Conservation (phyloP, 2,329 filamentous ascomycete species). For the Arachnopeziza araneosa region DNA sequence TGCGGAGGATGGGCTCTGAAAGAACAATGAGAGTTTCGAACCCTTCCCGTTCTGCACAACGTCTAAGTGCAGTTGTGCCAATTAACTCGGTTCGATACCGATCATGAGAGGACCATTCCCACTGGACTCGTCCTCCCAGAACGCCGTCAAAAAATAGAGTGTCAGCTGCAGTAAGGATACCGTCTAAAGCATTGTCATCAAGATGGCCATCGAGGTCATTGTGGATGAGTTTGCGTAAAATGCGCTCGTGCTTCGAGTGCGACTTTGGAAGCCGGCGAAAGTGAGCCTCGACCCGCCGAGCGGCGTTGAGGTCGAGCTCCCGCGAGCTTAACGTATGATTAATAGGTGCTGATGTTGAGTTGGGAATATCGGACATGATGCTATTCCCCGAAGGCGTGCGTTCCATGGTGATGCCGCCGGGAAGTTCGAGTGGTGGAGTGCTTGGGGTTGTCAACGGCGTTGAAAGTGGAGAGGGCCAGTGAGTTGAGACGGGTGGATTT, state of each 20-base stretch:
- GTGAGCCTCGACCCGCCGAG: slow-evolving; percentile 17
- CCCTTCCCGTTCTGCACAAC: slow-evolving; percentile 35
- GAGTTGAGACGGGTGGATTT: background rate
- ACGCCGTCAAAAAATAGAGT: slow-evolving; percentile 56
- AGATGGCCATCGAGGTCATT: slow-evolving; percentile 45
- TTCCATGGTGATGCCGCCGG: slow-evolving; percentile 25
- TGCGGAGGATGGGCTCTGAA: slow-evolving; percentile 51
- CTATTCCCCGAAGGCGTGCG: slow-evolving; percentile 28
- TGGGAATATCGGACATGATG: slow-evolving; percentile 25
- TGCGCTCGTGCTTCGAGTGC: slow-evolving; percentile 34
- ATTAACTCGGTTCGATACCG: slow-evolving; percentile 52
- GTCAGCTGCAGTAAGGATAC: slow-evolving; percentile 56
- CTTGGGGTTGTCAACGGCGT: background rate
- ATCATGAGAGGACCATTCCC: slow-evolving; percentile 53
- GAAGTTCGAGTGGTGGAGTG: slow-evolving; percentile 4
- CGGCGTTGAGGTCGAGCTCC: slow-evolving; percentile 13
- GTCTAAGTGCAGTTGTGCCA: slow-evolving; percentile 55
- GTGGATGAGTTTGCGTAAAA: slow-evolving; percentile 52
- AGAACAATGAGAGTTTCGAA: slow-evolving; percentile 60
- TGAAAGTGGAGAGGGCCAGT: background rate
- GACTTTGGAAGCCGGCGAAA: slow-evolving; percentile 13
- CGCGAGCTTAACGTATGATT: background rate
- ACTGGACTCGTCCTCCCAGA: slow-evolving; percentile 51
- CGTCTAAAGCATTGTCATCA: slow-evolving; percentile 51
- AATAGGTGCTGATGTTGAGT: slow-evolving; percentile 13